phyloP scores from a whole-genome alignment of 768 basidiomycete species.

The Tremella mesenterica region DNA sequence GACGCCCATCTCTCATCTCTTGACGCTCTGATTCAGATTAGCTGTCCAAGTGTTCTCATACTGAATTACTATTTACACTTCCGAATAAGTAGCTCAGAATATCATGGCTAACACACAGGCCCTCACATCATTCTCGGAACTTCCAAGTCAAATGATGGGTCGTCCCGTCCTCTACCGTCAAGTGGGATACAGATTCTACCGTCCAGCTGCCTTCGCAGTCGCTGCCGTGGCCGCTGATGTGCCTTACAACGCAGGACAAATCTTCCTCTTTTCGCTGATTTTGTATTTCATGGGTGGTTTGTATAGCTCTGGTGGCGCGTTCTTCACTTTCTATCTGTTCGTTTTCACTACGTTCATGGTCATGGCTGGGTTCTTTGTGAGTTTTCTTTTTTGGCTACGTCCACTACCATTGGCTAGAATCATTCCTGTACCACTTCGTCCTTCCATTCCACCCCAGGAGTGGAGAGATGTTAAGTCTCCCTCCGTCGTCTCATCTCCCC shows the following conservation, averaged over 20 bases:
- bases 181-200: conserved; percentile 47
- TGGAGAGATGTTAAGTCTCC: too few relatives aligned
- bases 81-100: conserved; percentile 32
- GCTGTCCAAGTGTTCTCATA: too few relatives aligned
- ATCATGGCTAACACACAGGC: too few relatives aligned
- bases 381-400: conserved; percentile 47
- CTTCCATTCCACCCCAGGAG: too few relatives aligned
- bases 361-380: conserved; percentile 77
- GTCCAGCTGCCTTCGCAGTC: conserved; percentile 45
- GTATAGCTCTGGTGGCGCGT: conserved; percentile 38
- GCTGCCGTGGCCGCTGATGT: conserved; percentile 31
- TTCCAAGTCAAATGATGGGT: conserved; percentile 59
- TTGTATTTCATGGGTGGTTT: conserved; percentile 46
- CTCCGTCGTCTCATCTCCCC: too few relatives aligned
- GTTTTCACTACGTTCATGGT: conserved; percentile 54
- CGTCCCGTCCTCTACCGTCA: conserved; percentile 56
- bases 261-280: conserved; percentile 43
- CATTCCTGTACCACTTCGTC: too few relatives aligned
- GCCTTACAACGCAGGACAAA: conserved; percentile 44
- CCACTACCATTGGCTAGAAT: too few relatives aligned
- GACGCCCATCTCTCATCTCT: too few relatives aligned
- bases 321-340: conserved; percentile 52
- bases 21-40: conserved; percentile 44
- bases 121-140: conserved; percentile 47
- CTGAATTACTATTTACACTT: too few relatives aligned